Conservation (phyloP, 768 basidiomycete species). For the Leccinum variicolor region DNA sequence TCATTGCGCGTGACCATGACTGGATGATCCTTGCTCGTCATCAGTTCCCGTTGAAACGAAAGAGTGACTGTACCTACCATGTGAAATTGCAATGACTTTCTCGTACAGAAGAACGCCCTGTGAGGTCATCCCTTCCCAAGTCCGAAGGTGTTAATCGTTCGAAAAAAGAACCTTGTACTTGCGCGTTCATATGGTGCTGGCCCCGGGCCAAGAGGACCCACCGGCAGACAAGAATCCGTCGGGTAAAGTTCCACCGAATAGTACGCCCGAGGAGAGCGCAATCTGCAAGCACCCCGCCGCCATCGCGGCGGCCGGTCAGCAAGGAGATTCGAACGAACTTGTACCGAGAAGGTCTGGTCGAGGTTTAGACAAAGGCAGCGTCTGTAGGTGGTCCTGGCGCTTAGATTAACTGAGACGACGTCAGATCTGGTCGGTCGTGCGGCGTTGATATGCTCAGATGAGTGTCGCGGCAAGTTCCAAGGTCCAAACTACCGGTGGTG, state of each 20-base stretch:
- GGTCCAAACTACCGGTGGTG: neutral
- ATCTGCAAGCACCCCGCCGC: constrained; percentile 16
- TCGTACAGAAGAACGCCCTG: neutral
- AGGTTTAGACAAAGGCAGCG: neutral
- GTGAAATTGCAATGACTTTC: neutral
- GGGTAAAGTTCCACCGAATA: constrained; percentile 17
- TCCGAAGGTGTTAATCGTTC: neutral
- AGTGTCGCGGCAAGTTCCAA: neutral
- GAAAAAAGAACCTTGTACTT: constrained; percentile 1
- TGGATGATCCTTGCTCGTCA: neutral
- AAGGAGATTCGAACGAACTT: constrained; percentile 18
- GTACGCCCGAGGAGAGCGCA: constrained; percentile 19
- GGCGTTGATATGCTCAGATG: neutral
- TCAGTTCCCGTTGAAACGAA: constrained; percentile 7
- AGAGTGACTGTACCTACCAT: neutral
- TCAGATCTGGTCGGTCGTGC: constrained; percentile 11
- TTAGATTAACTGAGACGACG: constrained; percentile 17
- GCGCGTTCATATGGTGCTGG: constrained; percentile 7
- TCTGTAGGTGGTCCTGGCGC: neutral
- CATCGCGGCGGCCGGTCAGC: constrained; percentile 23
- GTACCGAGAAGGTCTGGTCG: constrained; percentile 1
- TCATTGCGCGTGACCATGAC: constrained; percentile 1
- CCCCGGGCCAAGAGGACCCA: constrained; percentile 2
- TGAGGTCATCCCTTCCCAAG: constrained; percentile 4
- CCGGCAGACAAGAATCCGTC: constrained; percentile 4